These are phyloP conservation scores for Sarcomyxa edulis DNA, from an alignment of 768 basidiomycete species.

Conservation along the genomic window DNA sequence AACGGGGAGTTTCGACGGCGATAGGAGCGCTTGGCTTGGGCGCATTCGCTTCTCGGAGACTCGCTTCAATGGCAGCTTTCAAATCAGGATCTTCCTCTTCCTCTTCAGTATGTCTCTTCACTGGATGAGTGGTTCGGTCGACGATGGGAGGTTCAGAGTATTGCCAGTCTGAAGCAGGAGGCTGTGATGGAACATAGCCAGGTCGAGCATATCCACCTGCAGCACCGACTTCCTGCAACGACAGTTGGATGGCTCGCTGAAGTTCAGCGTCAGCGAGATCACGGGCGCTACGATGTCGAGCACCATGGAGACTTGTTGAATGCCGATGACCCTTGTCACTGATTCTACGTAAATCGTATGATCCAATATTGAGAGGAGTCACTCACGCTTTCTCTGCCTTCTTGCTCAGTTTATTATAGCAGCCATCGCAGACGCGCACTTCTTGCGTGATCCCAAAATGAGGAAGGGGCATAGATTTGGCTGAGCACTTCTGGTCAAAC, in stretches of 20 bases:
- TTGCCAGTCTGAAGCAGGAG: conserved; percentile 48
- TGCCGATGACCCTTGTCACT: conserved; percentile 49
- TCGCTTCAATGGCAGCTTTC: conserved; percentile 91
- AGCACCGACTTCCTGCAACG: conserved; percentile 69
- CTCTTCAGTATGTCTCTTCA: conserved; percentile 26
- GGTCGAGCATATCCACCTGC: conserved; percentile 43
- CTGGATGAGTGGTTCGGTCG: conserved; percentile 42
- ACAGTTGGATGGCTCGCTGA: conserved; percentile 89
- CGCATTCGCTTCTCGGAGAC: conserved; percentile 77
- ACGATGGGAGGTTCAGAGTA: conserved; percentile 70
- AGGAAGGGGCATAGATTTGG: conserved; percentile 77
- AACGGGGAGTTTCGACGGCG: conserved; percentile 45
- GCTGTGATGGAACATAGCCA: conserved; percentile 68
- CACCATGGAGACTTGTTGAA: conserved; percentile 46
- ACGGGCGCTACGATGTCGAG: conserved; percentile 50
- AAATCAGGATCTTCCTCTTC: conserved; percentile 93
- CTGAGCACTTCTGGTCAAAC: conserved; percentile 91
- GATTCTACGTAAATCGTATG: conserved; percentile 1
- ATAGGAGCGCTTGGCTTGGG: conserved; percentile 77
- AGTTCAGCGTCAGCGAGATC: conserved; percentile 82
- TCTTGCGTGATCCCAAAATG: conserved; percentile 91
- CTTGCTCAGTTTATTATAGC: conserved; percentile 71
- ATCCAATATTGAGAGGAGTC: not conserved
- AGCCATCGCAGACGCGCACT: conserved; percentile 92
- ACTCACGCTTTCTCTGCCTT: conserved; percentile 56